A percentile compares a stretch with the other conserved stretches of the same genome.
These are phyloP conservation scores for Lanmaoa rubissima DNA, from an alignment of 768 basidiomycete genomes.

Conservation along the genomic window DNA sequence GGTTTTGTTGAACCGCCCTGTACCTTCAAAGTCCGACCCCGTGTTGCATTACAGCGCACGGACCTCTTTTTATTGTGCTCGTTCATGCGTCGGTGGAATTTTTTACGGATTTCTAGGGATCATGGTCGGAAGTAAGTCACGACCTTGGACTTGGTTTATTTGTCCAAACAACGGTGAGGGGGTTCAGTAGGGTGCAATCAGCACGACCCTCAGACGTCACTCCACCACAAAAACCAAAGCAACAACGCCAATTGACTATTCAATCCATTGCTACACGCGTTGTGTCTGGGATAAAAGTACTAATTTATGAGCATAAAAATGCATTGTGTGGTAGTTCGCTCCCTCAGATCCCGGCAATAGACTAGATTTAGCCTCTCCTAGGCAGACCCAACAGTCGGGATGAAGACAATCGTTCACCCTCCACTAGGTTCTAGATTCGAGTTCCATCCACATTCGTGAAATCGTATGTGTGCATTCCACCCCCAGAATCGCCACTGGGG, in stretches of 20 bases:
- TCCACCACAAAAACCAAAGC: neutral
- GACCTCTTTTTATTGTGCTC: conserved; percentile 31
- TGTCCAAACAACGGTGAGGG: conserved; percentile 29
- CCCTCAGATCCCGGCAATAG: no score
- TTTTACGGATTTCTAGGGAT: conserved; percentile 12
- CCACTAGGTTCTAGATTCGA: conserved; percentile 11
- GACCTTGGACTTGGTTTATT: conserved; percentile 24
- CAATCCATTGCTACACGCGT: neutral
- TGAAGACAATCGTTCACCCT: no score
- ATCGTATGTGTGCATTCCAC: conserved; percentile 48
- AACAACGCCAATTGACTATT: neutral
- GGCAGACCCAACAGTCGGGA: no score
- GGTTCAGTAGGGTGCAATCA: neutral
- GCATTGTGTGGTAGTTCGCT: neutral
- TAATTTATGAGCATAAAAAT: conserved; percentile 12
- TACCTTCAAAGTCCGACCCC: conserved; percentile 39
- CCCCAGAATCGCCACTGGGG: conserved; percentile 48
- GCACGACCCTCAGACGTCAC: neutral
- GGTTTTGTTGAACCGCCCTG: conserved; percentile 39
- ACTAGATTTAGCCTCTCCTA: no score
- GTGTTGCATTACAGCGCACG: conserved; percentile 35
- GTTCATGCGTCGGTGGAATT: conserved; percentile 22
- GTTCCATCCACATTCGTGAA: conserved; percentile 22
- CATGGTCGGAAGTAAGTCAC: conserved; percentile 10
- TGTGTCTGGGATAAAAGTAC: neutral